Percentiles rank a stretch among this genome's conserved stretches.
phyloP scores from a whole-genome alignment of 495 filamentous ascomycete species.

The Penicillium bialowiezense region DNA sequence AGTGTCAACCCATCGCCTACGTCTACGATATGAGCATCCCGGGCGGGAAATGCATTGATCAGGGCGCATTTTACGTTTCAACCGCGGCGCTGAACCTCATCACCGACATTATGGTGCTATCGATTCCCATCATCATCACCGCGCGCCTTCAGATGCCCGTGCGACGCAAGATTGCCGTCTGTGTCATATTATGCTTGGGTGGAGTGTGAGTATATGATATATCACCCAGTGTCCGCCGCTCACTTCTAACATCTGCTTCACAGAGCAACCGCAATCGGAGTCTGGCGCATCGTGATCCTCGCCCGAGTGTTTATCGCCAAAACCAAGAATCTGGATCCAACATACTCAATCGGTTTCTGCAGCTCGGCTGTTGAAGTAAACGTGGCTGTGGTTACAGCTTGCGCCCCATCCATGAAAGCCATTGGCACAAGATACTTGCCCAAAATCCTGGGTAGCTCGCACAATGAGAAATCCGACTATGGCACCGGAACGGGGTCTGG shows the following conservation, averaged over 20 bases:
- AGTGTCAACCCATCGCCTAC: slow-evolving; percentile 48
- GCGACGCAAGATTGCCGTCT: slow-evolving; percentile 43
- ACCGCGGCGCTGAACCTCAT: slow-evolving; percentile 43
- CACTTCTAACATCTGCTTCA: background rate
- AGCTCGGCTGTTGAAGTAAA: slow-evolving; percentile 54
- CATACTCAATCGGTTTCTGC: slow-evolving; percentile 45
- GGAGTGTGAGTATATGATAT: slow-evolving; percentile 31
- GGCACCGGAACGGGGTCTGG: slow-evolving; percentile 6
- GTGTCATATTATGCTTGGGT: slow-evolving; percentile 41
- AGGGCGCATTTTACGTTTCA: slow-evolving; percentile 40
- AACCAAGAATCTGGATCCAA: slow-evolving; percentile 13
- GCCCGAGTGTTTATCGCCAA: slow-evolving; percentile 17
- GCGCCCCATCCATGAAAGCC: slow-evolving; percentile 27
- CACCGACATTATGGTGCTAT: slow-evolving; percentile 46
- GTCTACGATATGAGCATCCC: slow-evolving; percentile 36
- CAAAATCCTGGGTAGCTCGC: slow-evolving; percentile 17
- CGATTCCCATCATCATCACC: slow-evolving; percentile 47
- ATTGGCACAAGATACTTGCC: slow-evolving; percentile 19
- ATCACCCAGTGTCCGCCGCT: too few species aligned
- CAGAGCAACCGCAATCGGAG: slow-evolving; percentile 51
- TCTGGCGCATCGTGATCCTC: slow-evolving; percentile 28
- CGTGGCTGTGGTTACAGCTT: slow-evolving; percentile 53
- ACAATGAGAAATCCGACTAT: slow-evolving; percentile 10
- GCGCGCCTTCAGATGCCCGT: slow-evolving; percentile 43
- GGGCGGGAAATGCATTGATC: slow-evolving; percentile 41